phyloP scores from a whole-genome alignment of 306 rosid species.

The cucumber (Cucumis sativus) region DNA sequence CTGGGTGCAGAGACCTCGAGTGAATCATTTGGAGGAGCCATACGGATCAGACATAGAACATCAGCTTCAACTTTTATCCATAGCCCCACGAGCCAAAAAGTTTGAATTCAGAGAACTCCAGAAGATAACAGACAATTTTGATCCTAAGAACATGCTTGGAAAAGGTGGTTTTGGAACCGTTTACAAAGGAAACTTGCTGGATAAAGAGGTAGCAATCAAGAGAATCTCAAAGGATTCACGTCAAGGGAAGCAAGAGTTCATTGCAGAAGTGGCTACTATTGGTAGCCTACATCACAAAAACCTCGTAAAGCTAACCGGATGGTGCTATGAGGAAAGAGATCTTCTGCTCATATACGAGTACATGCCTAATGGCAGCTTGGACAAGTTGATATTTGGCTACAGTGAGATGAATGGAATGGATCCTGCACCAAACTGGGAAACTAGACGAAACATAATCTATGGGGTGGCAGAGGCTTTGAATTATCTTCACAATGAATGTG shows the following conservation, averaged over 20 bases:
- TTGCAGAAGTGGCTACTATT: conserved; percentile 69
- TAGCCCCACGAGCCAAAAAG: conserved; percentile 31
- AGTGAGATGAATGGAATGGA: neutral
- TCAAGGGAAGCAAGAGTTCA: conserved; percentile 73
- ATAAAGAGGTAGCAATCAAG: conserved; percentile 56
- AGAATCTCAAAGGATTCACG: conserved; percentile 45
- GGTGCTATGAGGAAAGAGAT: conserved; percentile 67
- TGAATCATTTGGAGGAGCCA: conserved; percentile 19
- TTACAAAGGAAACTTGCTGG: conserved; percentile 35
- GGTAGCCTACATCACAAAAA: conserved; percentile 67
- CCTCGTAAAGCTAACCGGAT: conserved; percentile 57
- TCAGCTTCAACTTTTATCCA: conserved; percentile 37
- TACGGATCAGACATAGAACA: conserved; percentile 38
- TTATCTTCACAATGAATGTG: conserved; percentile 68
- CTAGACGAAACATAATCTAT: conserved; percentile 25
- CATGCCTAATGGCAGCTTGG: conserved; percentile 73
- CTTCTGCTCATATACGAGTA: conserved; percentile 64
- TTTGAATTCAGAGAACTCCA: conserved; percentile 30
- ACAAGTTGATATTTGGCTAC: conserved; percentile 33
- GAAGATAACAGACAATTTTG: conserved; percentile 46
- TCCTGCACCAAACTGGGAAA: conserved; percentile 33
- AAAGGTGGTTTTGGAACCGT: conserved; percentile 81
- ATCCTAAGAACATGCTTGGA: conserved; percentile 53
- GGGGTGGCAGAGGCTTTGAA: conserved; percentile 69
- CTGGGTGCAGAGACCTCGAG: conserved; percentile 9